Evolutionary conservation across 495 filamentous ascomycete species (phyloP).

Genomic region (Penicillium goetzii): DNA sequence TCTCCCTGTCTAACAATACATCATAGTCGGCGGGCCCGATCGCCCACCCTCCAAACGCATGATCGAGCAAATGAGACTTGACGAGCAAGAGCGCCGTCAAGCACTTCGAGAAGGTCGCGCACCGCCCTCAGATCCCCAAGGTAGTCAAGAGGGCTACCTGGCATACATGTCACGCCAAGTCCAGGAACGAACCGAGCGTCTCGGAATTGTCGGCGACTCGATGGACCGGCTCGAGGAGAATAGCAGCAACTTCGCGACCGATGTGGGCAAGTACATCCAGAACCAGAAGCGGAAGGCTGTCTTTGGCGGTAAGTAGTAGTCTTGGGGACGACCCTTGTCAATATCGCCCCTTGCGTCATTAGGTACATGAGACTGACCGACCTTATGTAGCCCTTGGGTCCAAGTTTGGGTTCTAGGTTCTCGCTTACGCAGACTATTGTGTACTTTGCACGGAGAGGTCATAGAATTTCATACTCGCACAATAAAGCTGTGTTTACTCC

Average conservation of each 20-base stretch:
- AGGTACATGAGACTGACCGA: constrained; percentile 28
- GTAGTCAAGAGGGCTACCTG: constrained; percentile 62
- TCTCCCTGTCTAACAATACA: constrained; percentile 13
- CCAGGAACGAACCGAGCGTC: constrained; percentile 85
- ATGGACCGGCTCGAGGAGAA: constrained; percentile 80
- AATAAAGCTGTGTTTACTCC: constrained; percentile 7
- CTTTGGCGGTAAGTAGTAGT: constrained; percentile 58
- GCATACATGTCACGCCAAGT: constrained; percentile 78
- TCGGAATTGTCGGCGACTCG: constrained; percentile 79
- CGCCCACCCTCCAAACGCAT: constrained; percentile 81
- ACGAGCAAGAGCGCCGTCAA: constrained; percentile 60
- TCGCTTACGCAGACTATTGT: constrained; percentile 6
- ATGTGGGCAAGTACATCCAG: constrained; percentile 81
- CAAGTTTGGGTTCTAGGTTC: constrained; percentile 45
- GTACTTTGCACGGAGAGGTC: neutral
- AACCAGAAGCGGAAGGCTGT: constrained; percentile 84
- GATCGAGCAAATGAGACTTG: constrained; percentile 64
- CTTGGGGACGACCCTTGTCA: neutral
- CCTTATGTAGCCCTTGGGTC: constrained; percentile 43
- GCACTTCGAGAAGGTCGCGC: constrained; percentile 44
- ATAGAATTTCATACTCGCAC: neutral
- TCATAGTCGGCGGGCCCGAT: constrained; percentile 76
- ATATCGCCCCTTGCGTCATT: constrained; percentile 29
- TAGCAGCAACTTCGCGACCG: constrained; percentile 79
- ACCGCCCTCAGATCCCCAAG: constrained; percentile 27